phyloP scores from a whole-genome alignment of 495 filamentous ascomycete species.

The Clavariopsis aquatica region DNA sequence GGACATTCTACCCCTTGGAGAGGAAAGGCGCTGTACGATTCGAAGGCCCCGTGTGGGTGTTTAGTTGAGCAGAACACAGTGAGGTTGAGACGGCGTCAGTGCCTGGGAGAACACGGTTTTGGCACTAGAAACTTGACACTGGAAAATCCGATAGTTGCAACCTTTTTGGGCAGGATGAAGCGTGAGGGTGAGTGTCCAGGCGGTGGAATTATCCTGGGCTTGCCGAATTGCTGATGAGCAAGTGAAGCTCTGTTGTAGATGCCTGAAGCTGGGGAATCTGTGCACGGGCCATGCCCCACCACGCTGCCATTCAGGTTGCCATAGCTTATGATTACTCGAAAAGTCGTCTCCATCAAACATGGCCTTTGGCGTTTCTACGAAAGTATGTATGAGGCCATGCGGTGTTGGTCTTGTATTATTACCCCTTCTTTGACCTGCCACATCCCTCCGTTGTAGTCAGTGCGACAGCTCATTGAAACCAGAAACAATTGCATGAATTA shows the following conservation, averaged over 20 bases:
- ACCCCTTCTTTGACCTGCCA: too few relatives aligned
- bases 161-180: not conserved
- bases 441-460: too few relatives aligned
- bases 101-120: not conserved
- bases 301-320: too few relatives aligned
- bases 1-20: constrained; percentile 15
- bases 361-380: too few relatives aligned
- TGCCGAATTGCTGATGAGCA: too few relatives aligned
- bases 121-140: too few relatives aligned
- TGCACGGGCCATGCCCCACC: constrained; percentile 4
- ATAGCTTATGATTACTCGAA: too few relatives aligned
- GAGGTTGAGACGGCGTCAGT: not conserved
- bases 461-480: too few relatives aligned
- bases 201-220: not conserved
- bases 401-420: too few relatives aligned
- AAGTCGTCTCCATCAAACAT: too few relatives aligned
- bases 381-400: too few relatives aligned
- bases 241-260: not conserved
- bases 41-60: not conserved
- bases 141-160: too few relatives aligned
- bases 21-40: not conserved
- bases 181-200: not conserved
- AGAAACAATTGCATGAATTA: not conserved
- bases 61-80: not conserved
- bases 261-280: not conserved